Evolutionary conservation across 1,284 basidiomycete species (phyloP).

Genomic region (Puccinia hordei): DNA sequence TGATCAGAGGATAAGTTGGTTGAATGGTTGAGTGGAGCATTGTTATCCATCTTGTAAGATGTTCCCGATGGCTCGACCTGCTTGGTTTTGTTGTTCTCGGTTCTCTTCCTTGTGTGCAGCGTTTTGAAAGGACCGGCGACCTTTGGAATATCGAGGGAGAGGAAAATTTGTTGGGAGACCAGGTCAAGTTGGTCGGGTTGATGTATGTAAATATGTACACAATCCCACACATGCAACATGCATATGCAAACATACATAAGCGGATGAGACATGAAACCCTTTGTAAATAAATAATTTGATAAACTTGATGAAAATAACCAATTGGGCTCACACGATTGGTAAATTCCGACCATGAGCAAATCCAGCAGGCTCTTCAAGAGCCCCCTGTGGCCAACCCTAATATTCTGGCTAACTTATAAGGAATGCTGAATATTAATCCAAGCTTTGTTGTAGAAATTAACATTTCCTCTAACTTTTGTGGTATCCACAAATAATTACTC

Average conservation of each 20-base stretch:
- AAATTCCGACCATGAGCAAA: too few species aligned
- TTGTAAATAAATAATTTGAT: background rate
- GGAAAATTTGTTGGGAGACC: background rate
- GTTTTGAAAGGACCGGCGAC: constrained; percentile 47
- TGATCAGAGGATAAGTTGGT: background rate
- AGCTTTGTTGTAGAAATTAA: background rate
- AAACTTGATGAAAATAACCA: background rate
- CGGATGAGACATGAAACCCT: background rate
- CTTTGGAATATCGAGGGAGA: background rate
- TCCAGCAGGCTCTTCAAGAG: too few species aligned
- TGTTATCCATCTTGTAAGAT: background rate
- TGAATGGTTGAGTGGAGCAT: background rate
- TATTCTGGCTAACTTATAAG: too few species aligned
- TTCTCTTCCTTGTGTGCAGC: constrained; percentile 1
- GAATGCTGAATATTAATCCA: background rate
- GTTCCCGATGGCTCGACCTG: background rate
- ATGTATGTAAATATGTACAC: too few species aligned
- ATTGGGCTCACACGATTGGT: too few species aligned
- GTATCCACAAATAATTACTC: too few species aligned
- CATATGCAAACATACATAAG: background rate
- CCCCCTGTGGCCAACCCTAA: too few species aligned
- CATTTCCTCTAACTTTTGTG: too few species aligned
- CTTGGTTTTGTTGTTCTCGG: background rate
- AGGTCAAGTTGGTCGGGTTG: background rate
- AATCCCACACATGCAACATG: constrained; percentile 16